A percentile compares a stretch with the other conserved stretches of the same genome.
phyloP scores from a whole-genome alignment of 140 eudicot genomes.

The Oenanthe javanica region DNA sequence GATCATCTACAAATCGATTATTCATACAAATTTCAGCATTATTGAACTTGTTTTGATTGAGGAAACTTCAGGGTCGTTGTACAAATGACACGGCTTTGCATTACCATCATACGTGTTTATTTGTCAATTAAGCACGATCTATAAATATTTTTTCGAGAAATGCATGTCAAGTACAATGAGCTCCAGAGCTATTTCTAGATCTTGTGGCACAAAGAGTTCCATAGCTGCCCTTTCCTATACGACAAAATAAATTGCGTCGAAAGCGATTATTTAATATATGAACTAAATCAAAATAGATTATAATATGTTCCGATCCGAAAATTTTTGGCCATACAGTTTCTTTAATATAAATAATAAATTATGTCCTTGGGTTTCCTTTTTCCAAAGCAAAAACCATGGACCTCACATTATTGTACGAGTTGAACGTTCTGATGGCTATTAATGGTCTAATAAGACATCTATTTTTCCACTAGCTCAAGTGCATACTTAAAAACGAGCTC shows the following conservation, averaged over 20 bases:
- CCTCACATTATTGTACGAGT: not conserved
- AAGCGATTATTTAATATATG: not conserved
- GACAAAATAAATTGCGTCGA: not conserved
- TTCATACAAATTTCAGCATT: no score
- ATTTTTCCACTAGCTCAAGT: not conserved
- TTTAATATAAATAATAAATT: not conserved
- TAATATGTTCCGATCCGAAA: not conserved
- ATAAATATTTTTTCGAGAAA: not conserved
- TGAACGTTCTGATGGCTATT: not conserved
- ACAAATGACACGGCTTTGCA: not conserved
- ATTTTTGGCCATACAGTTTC: not conserved
- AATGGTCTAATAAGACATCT: not conserved
- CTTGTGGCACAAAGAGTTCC: constrained; percentile 5
- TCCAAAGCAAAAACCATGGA: not conserved
- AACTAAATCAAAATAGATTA: not conserved
- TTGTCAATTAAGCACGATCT: not conserved
- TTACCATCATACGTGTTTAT: not conserved
- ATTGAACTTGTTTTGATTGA: not conserved
- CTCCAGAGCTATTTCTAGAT: not conserved
- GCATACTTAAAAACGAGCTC: not conserved
- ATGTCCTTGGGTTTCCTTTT: not conserved
- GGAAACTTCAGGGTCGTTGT: not conserved
- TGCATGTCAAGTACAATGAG: constrained; percentile 1
- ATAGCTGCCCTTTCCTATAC: constrained; percentile 5
- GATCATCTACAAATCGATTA: not conserved